Evolutionary conservation across 1,139 yeast genomes (phyloP), one percentile per base, ranked within the genome.

Genomic region (Diutina neorugosa): DNA sequence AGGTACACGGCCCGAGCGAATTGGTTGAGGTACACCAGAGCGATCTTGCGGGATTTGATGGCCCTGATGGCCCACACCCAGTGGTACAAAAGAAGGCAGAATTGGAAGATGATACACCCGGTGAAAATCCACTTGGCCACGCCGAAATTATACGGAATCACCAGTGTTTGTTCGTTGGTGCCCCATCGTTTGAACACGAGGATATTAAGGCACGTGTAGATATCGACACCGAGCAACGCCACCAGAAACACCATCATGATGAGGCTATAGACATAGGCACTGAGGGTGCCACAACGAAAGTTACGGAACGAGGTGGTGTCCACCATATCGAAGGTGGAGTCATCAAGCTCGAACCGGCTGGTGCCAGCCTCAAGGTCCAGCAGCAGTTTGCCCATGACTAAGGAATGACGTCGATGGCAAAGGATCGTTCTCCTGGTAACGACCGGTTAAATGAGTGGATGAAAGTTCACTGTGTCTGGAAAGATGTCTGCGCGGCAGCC

Each of bases 151-250:
- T 81, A 56, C 7, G 50, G 50, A 46, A 46, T 46, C 8, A 46
- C 41, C 76, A 86, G 63, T 78, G 78, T 63, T 69, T 82, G 55
- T 74, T 77, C 69, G 63, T 70, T 66, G 14, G 80, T 71, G 3
- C 86, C 79, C 96, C 96, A 89, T 54, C 80, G 73, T 61, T 86
- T 81, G 66, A 84, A 84, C 1, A 86, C 94, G 58, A 89, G 71
- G 53, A 89, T 77, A 59, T 80, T 82, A 55, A 89, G 69, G 63
- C 94, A 83, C 0, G 96, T 87, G 68, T 87, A 89, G 23, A 88
- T 74, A 69, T 89, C 97, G 4, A 86, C 77, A 1, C 76, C 88
- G 51, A 86, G 70, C 54, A 86, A 77, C 0, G 81, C 80, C 55
- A 80, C 62, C 44, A 84, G 78, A 54, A 87, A 67, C 16, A 80